Conservation (phyloP, 148 eudicot genomes). For the Pouteria glomerata region DNA sequence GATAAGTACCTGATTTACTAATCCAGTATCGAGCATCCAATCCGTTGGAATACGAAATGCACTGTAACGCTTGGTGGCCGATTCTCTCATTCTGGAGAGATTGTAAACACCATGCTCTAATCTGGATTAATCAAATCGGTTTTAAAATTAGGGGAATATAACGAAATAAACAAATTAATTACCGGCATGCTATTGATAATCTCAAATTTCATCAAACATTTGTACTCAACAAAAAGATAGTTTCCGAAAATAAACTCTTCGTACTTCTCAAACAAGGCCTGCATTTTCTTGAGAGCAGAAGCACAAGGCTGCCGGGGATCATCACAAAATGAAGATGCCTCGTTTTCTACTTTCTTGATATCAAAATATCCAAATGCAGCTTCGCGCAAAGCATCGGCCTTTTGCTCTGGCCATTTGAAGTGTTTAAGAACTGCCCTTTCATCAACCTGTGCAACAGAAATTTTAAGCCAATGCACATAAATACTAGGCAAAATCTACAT, state of each 20-base stretch:
- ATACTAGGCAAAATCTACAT: neutral
- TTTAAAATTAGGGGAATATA: too few species aligned
- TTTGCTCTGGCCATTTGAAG: conserved; percentile 93
- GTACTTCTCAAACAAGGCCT: conserved; percentile 87
- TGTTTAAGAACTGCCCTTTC: conserved; percentile 97
- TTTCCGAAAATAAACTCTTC: neutral
- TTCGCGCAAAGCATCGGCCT: conserved; percentile 92
- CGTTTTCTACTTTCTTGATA: conserved; percentile 81
- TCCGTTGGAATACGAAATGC: conserved; percentile 69
- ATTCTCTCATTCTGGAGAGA: conserved; percentile 82
- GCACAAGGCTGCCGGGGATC: conserved; percentile 71
- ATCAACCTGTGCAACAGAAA: conserved; percentile 53
- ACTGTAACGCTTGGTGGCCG: conserved; percentile 67
- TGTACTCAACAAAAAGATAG: too few species aligned
- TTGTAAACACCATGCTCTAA: conserved; percentile 86
- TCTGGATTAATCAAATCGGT: conserved; percentile 30
- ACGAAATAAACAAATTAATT: neutral
- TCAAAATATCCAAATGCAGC: conserved; percentile 95
- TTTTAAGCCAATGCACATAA: neutral
- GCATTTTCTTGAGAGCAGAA: conserved; percentile 87
- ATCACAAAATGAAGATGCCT: conserved; percentile 60
- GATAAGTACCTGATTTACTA: conserved; percentile 60
- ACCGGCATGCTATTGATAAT: neutral
- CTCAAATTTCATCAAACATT: neutral
- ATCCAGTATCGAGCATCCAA: conserved; percentile 93